These are phyloP conservation scores for Clarireedia sp. DNA, from an alignment of 2,329 filamentous ascomycete genomes.

Conservation along the genomic window DNA sequence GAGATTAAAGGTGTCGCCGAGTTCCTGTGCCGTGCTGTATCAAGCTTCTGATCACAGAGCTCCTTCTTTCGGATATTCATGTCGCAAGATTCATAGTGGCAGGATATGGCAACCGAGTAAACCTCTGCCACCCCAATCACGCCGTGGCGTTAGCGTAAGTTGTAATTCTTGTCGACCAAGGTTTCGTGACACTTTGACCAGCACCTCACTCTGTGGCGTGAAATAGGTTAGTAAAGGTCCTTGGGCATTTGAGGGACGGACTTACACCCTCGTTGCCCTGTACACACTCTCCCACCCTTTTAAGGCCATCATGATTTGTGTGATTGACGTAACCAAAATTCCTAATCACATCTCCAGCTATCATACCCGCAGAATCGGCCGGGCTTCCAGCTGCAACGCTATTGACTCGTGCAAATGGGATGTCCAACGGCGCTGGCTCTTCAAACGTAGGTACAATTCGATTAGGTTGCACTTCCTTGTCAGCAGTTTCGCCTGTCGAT, in stretches of 20 bases:
- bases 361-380: constrained; percentile 73
- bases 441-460: constrained; percentile 31
- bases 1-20: neutral
- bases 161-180: constrained; percentile 47
- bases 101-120: constrained; percentile 86
- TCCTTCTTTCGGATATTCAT: constrained; percentile 5
- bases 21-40: neutral
- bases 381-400: constrained; percentile 71
- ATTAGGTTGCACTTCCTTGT: constrained; percentile 17
- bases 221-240: neutral
- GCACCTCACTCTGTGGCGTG: constrained; percentile 51
- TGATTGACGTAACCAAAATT: constrained; percentile 79
- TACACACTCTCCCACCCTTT: constrained; percentile 81
- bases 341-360: constrained; percentile 70
- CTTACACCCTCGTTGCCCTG: constrained; percentile 83
- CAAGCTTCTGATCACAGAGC: constrained; percentile 14
- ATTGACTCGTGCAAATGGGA: constrained; percentile 84
- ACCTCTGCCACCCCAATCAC: constrained; percentile 84
- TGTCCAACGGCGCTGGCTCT: constrained; percentile 36
- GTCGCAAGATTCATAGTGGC: constrained; percentile 51
- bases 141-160: constrained; percentile 65
- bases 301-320: constrained; percentile 77
- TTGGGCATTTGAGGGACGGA: neutral
- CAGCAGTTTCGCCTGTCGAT: constrained; percentile 21
- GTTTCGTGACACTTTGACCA: constrained; percentile 56